Evolutionary conservation across 305 asterid genomes (phyloP), one percentile per base, ranked within the genome.

Genomic region (Caryopteris hybrid): DNA sequence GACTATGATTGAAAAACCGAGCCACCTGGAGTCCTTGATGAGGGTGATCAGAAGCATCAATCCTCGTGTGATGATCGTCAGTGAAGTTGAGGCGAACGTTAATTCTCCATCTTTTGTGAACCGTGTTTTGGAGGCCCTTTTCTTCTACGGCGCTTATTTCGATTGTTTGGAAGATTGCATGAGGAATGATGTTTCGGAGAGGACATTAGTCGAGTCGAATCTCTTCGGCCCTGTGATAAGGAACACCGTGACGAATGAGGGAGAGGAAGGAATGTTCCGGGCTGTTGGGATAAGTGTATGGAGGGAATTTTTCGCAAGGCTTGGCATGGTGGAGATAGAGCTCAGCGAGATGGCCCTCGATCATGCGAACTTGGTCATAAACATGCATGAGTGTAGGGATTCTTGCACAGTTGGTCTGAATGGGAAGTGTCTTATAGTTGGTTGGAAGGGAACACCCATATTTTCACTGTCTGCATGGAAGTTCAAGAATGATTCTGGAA

Each of bases 401-500:
- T 75, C 79, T 12, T 86, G 88, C 76, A 78, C 42, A 3, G 23
- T 84, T 25, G 72, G 63, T 12, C 43, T 17, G 10, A 72, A 69
- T 6, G 86, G 86, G 0, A 86, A 80, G 27, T 71, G 80, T 5
- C 45, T 61, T 23, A 14, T 42, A 5, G 67, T 10, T 42, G 14
- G 54, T 27, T 86, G 89, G 89, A 86, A 82, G 72, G 86, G 84
- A 10, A 86, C 86, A 39, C 80, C 89, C n/a, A 45, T 84, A 42
- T 61, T 52, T 72, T 74, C 86, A 53, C 75, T 86, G 36, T 76
- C 92, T 9, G 63, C 78, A 6, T 83, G 92, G 92, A 83, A 67
- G 57, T 76, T 82, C 34, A 11, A 23, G 10, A 23, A 33, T n/a
- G n/a, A n/a, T n/a, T n/a, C n/a, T n/a, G n/a, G n/a, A n/a, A n/a